A percentile compares a stretch with the other conserved stretches of the same genome.
Conservation (phyloP, 257 asterid genomes). For the Solanum tacnaense region DNA sequence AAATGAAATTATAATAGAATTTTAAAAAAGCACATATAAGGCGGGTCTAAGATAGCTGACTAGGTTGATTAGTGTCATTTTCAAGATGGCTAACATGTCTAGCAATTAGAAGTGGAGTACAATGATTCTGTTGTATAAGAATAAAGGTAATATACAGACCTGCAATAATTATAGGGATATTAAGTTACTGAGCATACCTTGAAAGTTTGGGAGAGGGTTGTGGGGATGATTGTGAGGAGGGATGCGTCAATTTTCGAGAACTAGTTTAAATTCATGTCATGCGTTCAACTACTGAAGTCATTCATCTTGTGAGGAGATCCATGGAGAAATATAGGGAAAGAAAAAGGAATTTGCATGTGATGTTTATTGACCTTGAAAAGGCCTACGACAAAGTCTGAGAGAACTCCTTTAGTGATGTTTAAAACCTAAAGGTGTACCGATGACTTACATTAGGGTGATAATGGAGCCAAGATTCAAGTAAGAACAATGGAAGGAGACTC, state of each 20-base stretch:
- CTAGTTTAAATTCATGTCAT: too few species aligned
- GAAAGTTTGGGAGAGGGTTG: neutral
- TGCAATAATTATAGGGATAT: too few species aligned
- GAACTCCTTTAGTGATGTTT: too few species aligned
- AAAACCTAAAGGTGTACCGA: neutral
- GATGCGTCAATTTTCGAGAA: neutral
- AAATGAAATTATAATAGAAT: accelerated
- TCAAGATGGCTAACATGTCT: neutral
- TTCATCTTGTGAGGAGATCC: too few species aligned
- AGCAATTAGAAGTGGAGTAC: neutral
- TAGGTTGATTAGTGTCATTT: neutral
- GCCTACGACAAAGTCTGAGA: too few species aligned
- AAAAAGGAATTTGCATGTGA: neutral
- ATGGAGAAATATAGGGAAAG: too few species aligned
- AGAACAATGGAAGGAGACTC: too few species aligned
- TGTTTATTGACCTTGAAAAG: neutral
- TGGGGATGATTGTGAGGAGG: neutral
- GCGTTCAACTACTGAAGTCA: too few species aligned
- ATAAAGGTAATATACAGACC: too few species aligned
- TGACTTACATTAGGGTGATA: too few species aligned
- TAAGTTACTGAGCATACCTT: neutral
- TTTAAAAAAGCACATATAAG: accelerated
- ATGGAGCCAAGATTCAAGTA: neutral
- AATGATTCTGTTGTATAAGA: too few species aligned
- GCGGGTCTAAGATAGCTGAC: too few species aligned